These are phyloP conservation scores for Stevia rebaudiana DNA, from an alignment of 140 eudicot genomes.

Conservation along the genomic window DNA sequence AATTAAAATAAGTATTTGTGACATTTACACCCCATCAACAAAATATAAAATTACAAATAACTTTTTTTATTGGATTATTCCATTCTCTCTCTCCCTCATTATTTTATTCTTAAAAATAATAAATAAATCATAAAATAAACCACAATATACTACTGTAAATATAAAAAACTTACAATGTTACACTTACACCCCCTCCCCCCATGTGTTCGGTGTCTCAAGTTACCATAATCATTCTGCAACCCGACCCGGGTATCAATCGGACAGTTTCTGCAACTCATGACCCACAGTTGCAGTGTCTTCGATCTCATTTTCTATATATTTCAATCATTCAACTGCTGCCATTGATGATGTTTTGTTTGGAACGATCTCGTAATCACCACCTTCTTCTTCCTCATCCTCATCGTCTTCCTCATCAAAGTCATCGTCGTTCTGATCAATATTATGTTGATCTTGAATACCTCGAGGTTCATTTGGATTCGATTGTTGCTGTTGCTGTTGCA, in stretches of 20 bases:
- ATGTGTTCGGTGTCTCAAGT: conserved; percentile 25
- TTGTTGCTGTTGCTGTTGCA: conserved; percentile 4
- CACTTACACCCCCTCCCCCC: conserved; percentile 38
- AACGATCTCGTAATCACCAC: conserved; percentile 66
- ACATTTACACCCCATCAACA: conserved; percentile 51
- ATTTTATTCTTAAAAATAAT: conserved; percentile 47
- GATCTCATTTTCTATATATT: conserved; percentile 31
- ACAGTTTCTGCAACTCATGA: conserved; percentile 49
- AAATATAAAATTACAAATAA: conserved; percentile 34
- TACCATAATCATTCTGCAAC: conserved; percentile 26
- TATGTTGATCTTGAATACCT: conserved; percentile 12
- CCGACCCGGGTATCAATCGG: conserved; percentile 37
- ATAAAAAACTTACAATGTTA: conserved; percentile 41
- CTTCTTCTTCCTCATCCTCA: conserved; percentile 45
- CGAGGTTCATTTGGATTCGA: not conserved
- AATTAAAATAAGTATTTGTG: conserved; percentile 35
- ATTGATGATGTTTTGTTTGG: conserved; percentile 71
- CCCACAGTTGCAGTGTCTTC: conserved; percentile 35
- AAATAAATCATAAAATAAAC: conserved; percentile 52
- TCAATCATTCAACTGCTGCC: conserved; percentile 42
- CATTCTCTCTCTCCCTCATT: conserved; percentile 26
- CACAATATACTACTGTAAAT: conserved; percentile 36
- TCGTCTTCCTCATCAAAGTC: conserved; percentile 49
- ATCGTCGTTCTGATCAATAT: conserved; percentile 28
- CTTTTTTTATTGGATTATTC: conserved; percentile 31